Percentiles rank a stretch among this genome's conserved stretches.
phyloP scores from a whole-genome alignment of 2,329 filamentous ascomycete genomes.

The Neurospora crassa region DNA sequence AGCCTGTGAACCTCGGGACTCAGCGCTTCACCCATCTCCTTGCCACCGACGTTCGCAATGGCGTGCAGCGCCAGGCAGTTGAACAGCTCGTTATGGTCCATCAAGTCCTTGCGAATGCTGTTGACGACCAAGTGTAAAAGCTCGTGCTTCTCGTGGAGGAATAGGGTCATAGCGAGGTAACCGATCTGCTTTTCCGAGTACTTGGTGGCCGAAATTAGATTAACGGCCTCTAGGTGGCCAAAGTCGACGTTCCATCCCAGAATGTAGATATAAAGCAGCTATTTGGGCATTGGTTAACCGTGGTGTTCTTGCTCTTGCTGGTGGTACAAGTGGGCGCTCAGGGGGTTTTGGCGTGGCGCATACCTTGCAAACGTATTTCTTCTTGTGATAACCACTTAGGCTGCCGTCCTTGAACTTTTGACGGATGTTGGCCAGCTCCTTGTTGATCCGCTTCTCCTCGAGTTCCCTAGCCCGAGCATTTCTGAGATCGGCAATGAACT shows the following conservation, averaged over 20 bases:
- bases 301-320: not conserved
- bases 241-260: conserved; percentile 99
- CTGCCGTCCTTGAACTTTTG: conserved; percentile 97
- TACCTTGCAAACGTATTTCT: conserved; percentile 99
- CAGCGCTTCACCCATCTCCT: conserved; percentile 93
- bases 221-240: conserved; percentile 94
- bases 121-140: conserved; percentile 93
- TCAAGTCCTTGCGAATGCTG: conserved; percentile 91
- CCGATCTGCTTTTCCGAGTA: conserved; percentile 99
- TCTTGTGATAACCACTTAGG: conserved; percentile 95
- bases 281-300: conserved; percentile 17
- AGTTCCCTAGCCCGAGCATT: conserved; percentile 92
- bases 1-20: conserved; percentile 87
- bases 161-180: conserved; percentile 93
- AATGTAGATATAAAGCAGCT: conserved; percentile 96
- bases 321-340: conserved; percentile 1
- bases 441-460: conserved; percentile 99
- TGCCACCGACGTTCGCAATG: conserved; percentile 92
- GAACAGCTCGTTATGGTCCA: conserved; percentile 93
- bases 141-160: conserved; percentile 95
- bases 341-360: conserved; percentile 7
- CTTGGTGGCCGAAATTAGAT: conserved; percentile 90
- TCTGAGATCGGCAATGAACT: conserved; percentile 94
- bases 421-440: conserved; percentile 95
- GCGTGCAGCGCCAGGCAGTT: conserved; percentile 95